Conservation (phyloP, 768 basidiomycete species). For the Boletus reticulatus region DNA sequence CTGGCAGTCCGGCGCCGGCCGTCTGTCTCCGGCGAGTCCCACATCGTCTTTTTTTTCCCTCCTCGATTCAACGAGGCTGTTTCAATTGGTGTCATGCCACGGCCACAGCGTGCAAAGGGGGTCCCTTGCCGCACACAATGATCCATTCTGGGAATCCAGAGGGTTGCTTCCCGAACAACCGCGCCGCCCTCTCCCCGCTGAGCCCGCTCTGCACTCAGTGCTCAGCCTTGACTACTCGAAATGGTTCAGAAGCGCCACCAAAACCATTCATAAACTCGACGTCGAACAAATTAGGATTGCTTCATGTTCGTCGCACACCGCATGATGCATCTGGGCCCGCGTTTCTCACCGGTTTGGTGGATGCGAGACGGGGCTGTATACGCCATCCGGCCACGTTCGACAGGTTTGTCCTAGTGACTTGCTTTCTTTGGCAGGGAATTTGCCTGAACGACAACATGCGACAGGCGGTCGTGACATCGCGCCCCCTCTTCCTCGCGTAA, state of each 20-base stretch:
- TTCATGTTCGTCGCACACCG: not conserved
- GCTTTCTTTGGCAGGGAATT: too few species aligned
- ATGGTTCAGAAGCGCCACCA: not conserved
- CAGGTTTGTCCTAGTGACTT: not conserved
- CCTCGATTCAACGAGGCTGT: too few species aligned
- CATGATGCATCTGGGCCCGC: not conserved
- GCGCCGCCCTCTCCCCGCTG: not conserved
- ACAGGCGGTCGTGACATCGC: too few species aligned
- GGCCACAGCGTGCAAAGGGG: too few species aligned
- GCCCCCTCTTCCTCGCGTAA: too few species aligned
- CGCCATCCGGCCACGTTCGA: not conserved
- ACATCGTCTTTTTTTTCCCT: too few species aligned
- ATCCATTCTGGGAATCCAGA: not conserved
- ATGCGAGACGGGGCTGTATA: not conserved
- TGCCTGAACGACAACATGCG: too few species aligned
- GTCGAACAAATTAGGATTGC: not conserved
- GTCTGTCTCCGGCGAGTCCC: too few species aligned
- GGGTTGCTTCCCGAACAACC: not conserved
- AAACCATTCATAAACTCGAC: too few species aligned
- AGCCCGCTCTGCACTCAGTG: not conserved
- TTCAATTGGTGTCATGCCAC: too few species aligned
- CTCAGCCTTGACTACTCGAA: not conserved
- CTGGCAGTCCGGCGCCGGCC: too few species aligned
- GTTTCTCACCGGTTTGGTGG: not conserved
- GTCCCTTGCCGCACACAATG: not conserved